Conservation (phyloP, 2,329 filamentous ascomycete genomes). For the Arthrocladium fulminans region DNA sequence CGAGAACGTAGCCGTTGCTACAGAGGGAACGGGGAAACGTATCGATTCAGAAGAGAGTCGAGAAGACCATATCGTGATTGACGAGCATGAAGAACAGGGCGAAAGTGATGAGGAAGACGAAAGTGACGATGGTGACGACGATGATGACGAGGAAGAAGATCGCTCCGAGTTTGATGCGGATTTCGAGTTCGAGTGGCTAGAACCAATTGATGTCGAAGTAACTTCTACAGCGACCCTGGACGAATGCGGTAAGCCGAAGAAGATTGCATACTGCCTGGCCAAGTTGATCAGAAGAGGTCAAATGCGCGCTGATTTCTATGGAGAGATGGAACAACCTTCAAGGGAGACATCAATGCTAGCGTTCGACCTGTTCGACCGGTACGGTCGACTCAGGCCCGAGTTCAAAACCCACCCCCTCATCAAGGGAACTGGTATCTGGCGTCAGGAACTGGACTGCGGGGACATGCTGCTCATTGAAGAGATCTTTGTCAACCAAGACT, state of each 20-base stretch:
- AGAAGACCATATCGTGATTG: constrained; percentile 6
- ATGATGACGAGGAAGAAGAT: constrained; percentile 1
- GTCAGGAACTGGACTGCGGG: constrained; percentile 24
- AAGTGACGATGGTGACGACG: constrained; percentile 5
- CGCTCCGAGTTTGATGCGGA: constrained; percentile 8
- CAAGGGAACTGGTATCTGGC: constrained; percentile 26
- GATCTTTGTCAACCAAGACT: constrained; percentile 20
- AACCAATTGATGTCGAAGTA: constrained; percentile 11
- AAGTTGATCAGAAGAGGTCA: constrained; percentile 14
- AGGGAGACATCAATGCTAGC: constrained; percentile 27
- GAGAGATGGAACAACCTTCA: constrained; percentile 27
- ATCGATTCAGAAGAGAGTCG: too few species aligned
- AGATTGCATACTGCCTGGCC: constrained; percentile 11
- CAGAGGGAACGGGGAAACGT: constrained; percentile 3
- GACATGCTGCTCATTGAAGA: constrained; percentile 27
- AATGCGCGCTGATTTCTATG: constrained; percentile 27
- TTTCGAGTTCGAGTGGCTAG: constrained; percentile 14
- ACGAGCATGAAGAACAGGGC: constrained; percentile 8
- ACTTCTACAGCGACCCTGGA: constrained; percentile 6
- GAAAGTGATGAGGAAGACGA: constrained; percentile 25
- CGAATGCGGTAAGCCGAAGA: constrained; percentile 7
- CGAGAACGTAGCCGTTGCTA: constrained; percentile 1
- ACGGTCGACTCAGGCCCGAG: constrained; percentile 29
- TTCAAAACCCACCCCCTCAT: constrained; percentile 26
- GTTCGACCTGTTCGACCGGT: constrained; percentile 32